These are phyloP conservation scores for Suillus subluteus DNA, from an alignment of 768 basidiomycete genomes.

Conservation along the genomic window DNA sequence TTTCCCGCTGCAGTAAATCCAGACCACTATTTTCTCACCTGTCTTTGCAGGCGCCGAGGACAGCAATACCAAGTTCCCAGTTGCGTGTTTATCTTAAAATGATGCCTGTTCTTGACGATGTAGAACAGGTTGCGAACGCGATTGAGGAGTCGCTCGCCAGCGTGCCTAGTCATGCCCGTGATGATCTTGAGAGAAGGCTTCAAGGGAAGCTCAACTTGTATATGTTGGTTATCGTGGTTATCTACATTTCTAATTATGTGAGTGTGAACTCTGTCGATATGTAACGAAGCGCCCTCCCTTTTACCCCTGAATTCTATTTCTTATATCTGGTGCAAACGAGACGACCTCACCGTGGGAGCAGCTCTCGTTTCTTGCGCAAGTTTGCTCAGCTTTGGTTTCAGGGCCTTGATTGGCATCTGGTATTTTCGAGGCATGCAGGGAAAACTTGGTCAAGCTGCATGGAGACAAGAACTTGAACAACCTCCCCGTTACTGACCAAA, in stretches of 20 bases:
- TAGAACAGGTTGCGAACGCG: background rate
- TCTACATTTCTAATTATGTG: constrained; percentile 14
- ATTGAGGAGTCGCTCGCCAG: no score
- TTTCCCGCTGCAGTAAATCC: background rate
- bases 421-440: background rate
- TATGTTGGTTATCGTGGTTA: constrained; percentile 12
- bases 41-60: background rate
- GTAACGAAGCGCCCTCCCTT: constrained; percentile 22
- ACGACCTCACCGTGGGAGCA: constrained; percentile 43
- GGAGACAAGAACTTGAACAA: constrained; percentile 39
- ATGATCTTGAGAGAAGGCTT: constrained; percentile 10
- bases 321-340: constrained; percentile 34
- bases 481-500: background rate
- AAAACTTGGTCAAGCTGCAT: constrained; percentile 36
- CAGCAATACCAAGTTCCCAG: background rate
- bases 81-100: background rate
- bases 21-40: background rate
- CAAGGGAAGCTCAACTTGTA: constrained; percentile 6
- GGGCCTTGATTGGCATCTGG: constrained; percentile 26
- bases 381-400: constrained; percentile 53
- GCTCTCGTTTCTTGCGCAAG: constrained; percentile 48
- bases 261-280: background rate
- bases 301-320: constrained; percentile 10
- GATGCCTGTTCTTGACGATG: background rate
- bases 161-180: background rate